A percentile compares a stretch with the other conserved stretches of the same genome.
phyloP scores from a whole-genome alignment of 2,329 filamentous ascomycete species.

The Fusarium praegraminearum region DNA sequence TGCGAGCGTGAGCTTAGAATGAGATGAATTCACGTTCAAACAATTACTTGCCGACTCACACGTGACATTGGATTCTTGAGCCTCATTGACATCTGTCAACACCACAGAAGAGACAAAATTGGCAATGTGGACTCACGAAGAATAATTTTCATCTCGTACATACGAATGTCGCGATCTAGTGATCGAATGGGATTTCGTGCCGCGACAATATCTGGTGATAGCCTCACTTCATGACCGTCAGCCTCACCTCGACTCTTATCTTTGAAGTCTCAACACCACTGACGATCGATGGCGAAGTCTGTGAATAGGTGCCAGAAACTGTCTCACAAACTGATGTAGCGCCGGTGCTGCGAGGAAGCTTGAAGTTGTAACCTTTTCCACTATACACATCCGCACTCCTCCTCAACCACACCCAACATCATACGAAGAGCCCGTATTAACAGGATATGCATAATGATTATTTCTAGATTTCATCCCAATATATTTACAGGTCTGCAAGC shows the following conservation, averaged over 20 bases:
- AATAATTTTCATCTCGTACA: background rate
- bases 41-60: background rate
- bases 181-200: background rate
- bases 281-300: too few relatives aligned
- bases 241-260: background rate
- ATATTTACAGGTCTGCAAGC: background rate
- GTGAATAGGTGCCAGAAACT: too few relatives aligned
- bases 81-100: background rate
- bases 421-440: too few relatives aligned
- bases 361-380: background rate
- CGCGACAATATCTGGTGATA: background rate
- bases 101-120: background rate
- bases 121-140: too few relatives aligned
- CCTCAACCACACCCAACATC: background rate
- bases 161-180: background rate
- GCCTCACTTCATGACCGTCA: background rate
- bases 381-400: background rate
- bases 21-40: constrained; percentile 1
- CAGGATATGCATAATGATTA: accelerated
- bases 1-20: background rate
- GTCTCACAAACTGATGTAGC: too few relatives aligned
- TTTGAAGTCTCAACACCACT: background rate
- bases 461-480: background rate
- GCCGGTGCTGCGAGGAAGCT: too few relatives aligned
- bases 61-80: background rate